Conservation (phyloP, 495 filamentous ascomycete species). For the Penicillium pulvis region DNA sequence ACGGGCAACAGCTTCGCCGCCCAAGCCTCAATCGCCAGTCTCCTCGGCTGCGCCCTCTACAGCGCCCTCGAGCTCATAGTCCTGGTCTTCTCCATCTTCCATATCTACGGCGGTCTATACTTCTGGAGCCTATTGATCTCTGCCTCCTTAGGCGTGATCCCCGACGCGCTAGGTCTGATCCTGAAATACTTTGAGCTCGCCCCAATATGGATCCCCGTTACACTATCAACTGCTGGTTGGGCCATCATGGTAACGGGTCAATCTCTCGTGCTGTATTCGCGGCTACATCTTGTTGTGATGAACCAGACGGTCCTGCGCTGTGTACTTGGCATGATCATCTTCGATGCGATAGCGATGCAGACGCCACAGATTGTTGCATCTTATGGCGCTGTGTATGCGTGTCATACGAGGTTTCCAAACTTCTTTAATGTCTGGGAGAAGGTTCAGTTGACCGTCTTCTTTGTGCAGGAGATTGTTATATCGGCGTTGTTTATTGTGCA, state of each 20-base stretch:
- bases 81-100: constrained; percentile 45
- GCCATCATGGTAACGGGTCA: constrained; percentile 58
- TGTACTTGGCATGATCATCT: constrained; percentile 54
- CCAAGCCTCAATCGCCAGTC: constrained; percentile 19
- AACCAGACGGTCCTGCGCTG: constrained; percentile 37
- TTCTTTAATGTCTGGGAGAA: constrained; percentile 41
- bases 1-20: constrained; percentile 27
- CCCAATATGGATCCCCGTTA: constrained; percentile 31
- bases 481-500: constrained; percentile 46
- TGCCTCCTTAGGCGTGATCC: constrained; percentile 47
- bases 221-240: constrained; percentile 51
- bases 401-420: constrained; percentile 23
- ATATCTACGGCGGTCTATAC: constrained; percentile 24
- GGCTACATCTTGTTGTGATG: constrained; percentile 55
- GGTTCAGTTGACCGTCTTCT: constrained; percentile 43
- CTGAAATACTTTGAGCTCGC: constrained; percentile 51
- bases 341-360: constrained; percentile 48
- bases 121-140: constrained; percentile 33
- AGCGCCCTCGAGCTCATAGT: constrained; percentile 39
- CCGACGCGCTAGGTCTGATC: constrained; percentile 54
- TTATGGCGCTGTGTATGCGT: constrained; percentile 35
- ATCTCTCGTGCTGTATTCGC: constrained; percentile 60
- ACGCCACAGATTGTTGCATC: constrained; percentile 48
- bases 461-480: constrained; percentile 47
- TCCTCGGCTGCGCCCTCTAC: constrained; percentile 20